A percentile compares a stretch with the other conserved stretches of the same genome.
These are phyloP conservation scores for Fusarium circinatum DNA, from an alignment of 2,329 filamentous ascomycete genomes.

Conservation along the genomic window DNA sequence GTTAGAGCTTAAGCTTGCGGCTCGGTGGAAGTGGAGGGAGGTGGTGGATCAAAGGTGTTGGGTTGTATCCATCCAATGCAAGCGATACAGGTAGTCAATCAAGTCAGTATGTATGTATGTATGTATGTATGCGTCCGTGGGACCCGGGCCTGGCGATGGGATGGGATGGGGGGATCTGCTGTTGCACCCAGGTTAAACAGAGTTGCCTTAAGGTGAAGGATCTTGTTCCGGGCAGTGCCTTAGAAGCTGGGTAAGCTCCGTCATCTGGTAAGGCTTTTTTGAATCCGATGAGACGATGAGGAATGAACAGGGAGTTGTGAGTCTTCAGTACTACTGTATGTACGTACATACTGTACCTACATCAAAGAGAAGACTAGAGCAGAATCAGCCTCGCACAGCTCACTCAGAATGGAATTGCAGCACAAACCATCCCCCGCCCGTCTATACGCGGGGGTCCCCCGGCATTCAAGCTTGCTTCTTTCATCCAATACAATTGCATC, in stretches of 20 bases:
- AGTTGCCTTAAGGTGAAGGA: background rate
- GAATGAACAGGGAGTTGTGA: background rate
- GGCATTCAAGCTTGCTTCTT: background rate
- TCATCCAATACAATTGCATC: constrained; percentile 24
- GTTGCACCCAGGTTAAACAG: background rate
- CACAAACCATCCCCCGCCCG: constrained; percentile 9
- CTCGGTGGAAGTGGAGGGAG: constrained; percentile 23
- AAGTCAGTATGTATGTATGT: background rate
- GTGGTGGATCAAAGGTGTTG: background rate
- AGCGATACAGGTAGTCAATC: constrained; percentile 10
- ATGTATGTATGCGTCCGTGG: background rate
- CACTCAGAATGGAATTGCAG: constrained; percentile 34
- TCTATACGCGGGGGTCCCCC: background rate
- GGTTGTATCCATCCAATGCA: constrained; percentile 17
- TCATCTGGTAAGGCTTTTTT: background rate
- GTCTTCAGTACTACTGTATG: background rate
- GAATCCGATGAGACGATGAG: background rate
- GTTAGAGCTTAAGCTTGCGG: constrained; percentile 40
- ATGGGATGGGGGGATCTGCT: background rate
- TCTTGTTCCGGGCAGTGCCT: background rate
- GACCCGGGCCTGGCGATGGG: background rate
- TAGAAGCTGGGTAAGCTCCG: background rate
- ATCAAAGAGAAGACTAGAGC: background rate
- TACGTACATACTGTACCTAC: background rate
- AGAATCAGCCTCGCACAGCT: constrained; percentile 37